Evolutionary conservation across 345 rosid species (phyloP).

Genomic region (Adansonia digitata): DNA sequence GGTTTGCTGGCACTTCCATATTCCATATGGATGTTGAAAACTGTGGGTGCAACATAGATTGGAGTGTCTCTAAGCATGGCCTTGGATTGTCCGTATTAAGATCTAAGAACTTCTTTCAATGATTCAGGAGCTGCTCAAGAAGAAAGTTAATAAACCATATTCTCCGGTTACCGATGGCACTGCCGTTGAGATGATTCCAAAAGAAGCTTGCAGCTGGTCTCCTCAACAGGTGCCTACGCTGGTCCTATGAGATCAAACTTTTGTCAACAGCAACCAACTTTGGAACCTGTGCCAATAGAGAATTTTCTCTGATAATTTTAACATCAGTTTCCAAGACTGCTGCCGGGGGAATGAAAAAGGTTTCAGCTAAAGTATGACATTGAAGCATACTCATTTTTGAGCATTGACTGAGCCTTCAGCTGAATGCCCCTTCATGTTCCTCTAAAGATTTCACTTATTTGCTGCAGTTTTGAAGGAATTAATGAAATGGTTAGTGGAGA

Average conservation of each 20-base stretch:
- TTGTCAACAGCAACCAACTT: constrained; percentile 42
- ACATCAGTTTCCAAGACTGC: background rate
- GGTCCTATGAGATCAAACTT: constrained; percentile 38
- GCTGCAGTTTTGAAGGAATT: no score
- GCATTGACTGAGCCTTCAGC: background rate
- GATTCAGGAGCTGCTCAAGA: constrained; percentile 63
- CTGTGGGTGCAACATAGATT: background rate
- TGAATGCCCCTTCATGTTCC: background rate
- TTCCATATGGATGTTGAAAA: background rate
- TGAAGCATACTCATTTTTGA: background rate
- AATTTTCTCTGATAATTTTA: background rate
- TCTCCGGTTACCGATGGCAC: constrained; percentile 41
- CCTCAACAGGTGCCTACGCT: constrained; percentile 46
- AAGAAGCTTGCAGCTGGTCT: constrained; percentile 39
- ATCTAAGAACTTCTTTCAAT: background rate
- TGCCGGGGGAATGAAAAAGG: no score
- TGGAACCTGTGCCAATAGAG: background rate
- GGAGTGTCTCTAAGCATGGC: background rate
- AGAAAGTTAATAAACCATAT: constrained; percentile 80
- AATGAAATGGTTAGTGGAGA: background rate
- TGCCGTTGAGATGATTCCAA: constrained; percentile 38
- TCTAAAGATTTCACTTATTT: background rate
- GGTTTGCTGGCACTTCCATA: background rate
- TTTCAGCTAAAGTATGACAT: background rate
- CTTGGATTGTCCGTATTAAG: background rate